These are phyloP conservation scores for Monilinia fructicola DNA, from an alignment of 2,329 filamentous ascomycete species.

Conservation along the genomic window DNA sequence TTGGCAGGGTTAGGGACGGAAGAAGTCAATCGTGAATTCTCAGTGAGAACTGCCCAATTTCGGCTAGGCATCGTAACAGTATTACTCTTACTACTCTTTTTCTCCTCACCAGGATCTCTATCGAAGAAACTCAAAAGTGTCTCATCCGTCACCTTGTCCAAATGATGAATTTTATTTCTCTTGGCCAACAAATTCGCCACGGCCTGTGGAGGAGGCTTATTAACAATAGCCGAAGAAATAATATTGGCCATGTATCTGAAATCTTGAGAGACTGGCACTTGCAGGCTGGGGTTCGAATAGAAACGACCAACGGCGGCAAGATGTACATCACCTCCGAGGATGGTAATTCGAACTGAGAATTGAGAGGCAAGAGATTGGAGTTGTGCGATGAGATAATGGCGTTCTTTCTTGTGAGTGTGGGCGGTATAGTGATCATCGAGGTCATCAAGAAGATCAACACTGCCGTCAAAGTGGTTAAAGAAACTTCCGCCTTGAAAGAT, in stretches of 20 bases:
- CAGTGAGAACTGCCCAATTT: constrained; percentile 88
- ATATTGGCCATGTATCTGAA: constrained; percentile 95
- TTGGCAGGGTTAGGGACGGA: constrained; percentile 15
- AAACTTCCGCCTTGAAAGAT: constrained; percentile 62
- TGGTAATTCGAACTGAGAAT: constrained; percentile 86
- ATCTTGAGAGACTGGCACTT: constrained; percentile 76
- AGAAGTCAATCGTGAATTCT: constrained; percentile 62
- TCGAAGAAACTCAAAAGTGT: constrained; percentile 91
- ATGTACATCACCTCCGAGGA: constrained; percentile 92
- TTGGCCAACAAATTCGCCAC: constrained; percentile 89
- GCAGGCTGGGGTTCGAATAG: constrained; percentile 82
- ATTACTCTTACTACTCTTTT: constrained; percentile 73
- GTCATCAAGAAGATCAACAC: constrained; percentile 87
- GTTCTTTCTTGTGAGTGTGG: constrained; percentile 85
- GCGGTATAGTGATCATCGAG: constrained; percentile 96
- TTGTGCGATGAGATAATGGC: constrained; percentile 72
- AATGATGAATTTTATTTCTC: constrained; percentile 78
- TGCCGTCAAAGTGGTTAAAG: constrained; percentile 94
- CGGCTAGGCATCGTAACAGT: constrained; percentile 87
- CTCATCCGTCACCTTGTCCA: constrained; percentile 77
- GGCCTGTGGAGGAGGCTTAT: constrained; percentile 83
- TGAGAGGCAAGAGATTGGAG: constrained; percentile 82
- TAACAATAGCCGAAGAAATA: constrained; percentile 91
- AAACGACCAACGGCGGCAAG: constrained; percentile 90
- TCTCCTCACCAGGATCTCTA: constrained; percentile 76